Percentiles rank a stretch among this genome's conserved stretches.
Conservation (phyloP, 2,329 filamentous ascomycete genomes). For the Sphaerostilbella broomeana region DNA sequence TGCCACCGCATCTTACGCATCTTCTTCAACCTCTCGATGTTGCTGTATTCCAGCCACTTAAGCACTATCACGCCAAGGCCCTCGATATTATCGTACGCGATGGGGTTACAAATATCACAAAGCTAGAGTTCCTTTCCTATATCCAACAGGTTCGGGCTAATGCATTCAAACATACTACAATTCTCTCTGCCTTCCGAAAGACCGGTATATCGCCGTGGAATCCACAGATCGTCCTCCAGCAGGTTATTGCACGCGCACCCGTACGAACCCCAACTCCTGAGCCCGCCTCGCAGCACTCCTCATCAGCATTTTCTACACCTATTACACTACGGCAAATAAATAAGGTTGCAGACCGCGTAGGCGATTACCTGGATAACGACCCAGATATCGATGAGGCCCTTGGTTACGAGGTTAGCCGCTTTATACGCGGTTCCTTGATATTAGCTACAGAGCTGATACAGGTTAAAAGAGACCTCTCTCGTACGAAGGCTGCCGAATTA, state of each 20-base stretch:
- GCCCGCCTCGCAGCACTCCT: background rate
- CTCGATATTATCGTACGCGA: background rate
- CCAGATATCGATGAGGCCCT: background rate
- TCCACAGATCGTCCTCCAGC: background rate
- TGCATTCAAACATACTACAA: background rate
- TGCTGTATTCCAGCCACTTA: constrained; percentile 1
- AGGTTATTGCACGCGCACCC: background rate
- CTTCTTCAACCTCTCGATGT: constrained; percentile 7
- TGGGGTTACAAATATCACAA: constrained; percentile 2
- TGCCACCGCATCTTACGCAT: background rate
- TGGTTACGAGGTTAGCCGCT: constrained; percentile 1
- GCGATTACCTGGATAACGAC: background rate
- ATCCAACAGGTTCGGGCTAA: background rate
- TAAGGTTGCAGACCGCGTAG: constrained; percentile 5
- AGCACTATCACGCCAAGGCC: background rate
- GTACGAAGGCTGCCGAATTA: constrained; percentile 2
- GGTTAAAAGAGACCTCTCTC: constrained; percentile 5
- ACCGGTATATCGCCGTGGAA: constrained; percentile 1
- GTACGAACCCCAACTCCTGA: constrained; percentile 1
- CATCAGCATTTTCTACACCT: constrained; percentile 6
- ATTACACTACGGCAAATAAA: constrained; percentile 6
- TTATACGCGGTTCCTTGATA: constrained; percentile 6
- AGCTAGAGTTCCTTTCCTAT: background rate
- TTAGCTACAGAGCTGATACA: constrained; percentile 6
- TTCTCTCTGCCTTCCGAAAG: constrained; percentile 2